These are phyloP conservation scores for Sugiyamaella japonica DNA, from an alignment of 1,139 yeast species.

Conservation along the genomic window DNA sequence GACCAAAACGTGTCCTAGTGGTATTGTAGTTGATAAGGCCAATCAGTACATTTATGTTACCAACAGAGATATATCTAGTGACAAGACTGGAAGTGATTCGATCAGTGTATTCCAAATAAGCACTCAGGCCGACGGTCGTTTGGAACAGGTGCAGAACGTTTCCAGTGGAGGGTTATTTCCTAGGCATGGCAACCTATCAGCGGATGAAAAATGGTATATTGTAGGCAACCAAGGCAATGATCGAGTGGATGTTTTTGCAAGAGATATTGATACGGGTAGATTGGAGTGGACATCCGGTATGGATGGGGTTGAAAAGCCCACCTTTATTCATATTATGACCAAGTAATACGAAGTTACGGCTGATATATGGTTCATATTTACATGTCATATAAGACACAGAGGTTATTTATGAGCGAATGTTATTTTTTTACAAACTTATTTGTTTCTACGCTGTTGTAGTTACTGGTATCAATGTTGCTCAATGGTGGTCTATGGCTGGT, in stretches of 20 bases:
- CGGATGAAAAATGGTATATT: slow-evolving; percentile 19
- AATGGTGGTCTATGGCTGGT: no score
- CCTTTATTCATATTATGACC: slow-evolving; percentile 7
- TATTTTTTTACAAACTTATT: no score
- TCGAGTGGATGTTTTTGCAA: slow-evolving; percentile 14
- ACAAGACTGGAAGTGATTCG: slow-evolving; percentile 20
- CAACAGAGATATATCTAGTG: slow-evolving; percentile 19
- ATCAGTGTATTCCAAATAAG: slow-evolving; percentile 18
- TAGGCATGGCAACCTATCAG: slow-evolving; percentile 20
- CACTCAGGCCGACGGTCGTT: not conserved
- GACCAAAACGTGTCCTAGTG: slow-evolving; percentile 18
- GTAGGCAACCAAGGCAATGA: slow-evolving; percentile 19
- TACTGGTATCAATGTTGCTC: no score
- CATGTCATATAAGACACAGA: no score
- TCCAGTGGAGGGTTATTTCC: slow-evolving; percentile 19
- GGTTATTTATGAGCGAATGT: no score
- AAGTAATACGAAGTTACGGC: not conserved
- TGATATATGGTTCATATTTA: not conserved
- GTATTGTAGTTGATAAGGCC: slow-evolving; percentile 16
- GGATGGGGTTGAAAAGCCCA: slow-evolving; percentile 16
- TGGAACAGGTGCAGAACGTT: slow-evolving; percentile 14
- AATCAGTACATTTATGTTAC: slow-evolving; percentile 17
- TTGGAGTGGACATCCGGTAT: slow-evolving; percentile 16
- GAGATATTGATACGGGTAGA: slow-evolving; percentile 14
- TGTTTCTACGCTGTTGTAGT: no score